Evolutionary conservation across 2,329 filamentous ascomycete species (phyloP), one percentile per base, ranked within the genome.

Genomic region (Pseudocercospora eumusae): DNA sequence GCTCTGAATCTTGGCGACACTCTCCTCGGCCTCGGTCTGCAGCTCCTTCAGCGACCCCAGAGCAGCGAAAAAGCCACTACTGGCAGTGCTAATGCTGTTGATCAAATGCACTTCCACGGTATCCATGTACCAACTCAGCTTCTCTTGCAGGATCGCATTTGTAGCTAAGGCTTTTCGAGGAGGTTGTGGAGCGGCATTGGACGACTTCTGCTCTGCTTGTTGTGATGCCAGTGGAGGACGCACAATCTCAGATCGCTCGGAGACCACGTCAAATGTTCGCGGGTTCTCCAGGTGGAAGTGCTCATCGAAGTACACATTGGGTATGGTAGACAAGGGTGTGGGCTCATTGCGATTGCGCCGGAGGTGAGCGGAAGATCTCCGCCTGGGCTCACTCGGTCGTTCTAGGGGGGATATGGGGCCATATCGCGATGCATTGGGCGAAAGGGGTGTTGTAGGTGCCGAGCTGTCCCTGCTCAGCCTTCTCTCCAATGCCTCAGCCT

Each of bases 51-150:
- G 80, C 0, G 93, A 96, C 0, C 95, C 93, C 0, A 99, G 81
- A 0, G 95, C 95, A 0, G 92, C 93, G 72, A 99, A 99, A 76
- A 99, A 99, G 0, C 93, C 96, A 0, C 92, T 92, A 0, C 95
- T 98, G 1, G 95, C 95, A 0, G 91, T 92, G 2, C 93, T 98
- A 65, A 99, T 99, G 0, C 93, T 96, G 31, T 91, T 92, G 69
- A 99, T 97, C 7, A 99, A 81, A 74, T 99, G 95, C 59, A 99
- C 92, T 75, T 99, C 95, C 21, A 99, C 92, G 0, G 95, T 99
- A 75, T 99, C 95, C 92, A 99, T 96, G 75, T 99, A 99, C 95
- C 95, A 99, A 0, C 95, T 98, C 11, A 99, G 81, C 77, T 99
- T 99, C 77, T 99, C 95, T 75, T 99, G 95, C 36, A 99, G 77